A percentile compares a stretch with the other conserved stretches of the same genome.
These are phyloP conservation scores for Sindora glabra DNA, from an alignment of 306 rosid genomes.

Conservation along the genomic window DNA sequence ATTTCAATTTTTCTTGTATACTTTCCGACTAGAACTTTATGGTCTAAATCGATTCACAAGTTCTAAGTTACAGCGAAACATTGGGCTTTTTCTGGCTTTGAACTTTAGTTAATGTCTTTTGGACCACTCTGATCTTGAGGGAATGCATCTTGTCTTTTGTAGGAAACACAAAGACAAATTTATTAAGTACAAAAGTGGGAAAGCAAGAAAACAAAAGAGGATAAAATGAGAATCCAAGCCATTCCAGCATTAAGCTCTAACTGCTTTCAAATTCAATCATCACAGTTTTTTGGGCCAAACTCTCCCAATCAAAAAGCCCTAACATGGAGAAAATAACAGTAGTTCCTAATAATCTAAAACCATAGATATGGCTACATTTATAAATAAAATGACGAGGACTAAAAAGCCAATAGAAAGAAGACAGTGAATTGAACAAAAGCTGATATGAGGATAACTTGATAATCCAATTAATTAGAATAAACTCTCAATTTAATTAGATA, in stretches of 20 bases:
- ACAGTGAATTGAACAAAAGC: too few species aligned
- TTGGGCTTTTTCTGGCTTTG: conserved; percentile 33
- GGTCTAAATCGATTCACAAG: conserved; percentile 25
- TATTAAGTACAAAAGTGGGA: conserved; percentile 20
- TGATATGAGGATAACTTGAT: too few species aligned
- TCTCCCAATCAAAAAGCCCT: neutral
- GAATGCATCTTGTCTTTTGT: conserved; percentile 6
- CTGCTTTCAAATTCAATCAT: conserved; percentile 11
- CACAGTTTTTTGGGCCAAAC: neutral
- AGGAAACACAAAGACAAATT: conserved; percentile 15
- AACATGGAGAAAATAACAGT: neutral
- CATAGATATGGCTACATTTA: too few species aligned
- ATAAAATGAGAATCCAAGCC: neutral
- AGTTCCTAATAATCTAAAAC: too few species aligned
- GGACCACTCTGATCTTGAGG: conserved; percentile 22
- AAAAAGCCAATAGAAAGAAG: too few species aligned
- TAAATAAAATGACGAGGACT: too few species aligned
- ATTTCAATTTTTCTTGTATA: conserved; percentile 23
- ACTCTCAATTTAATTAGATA: too few species aligned
- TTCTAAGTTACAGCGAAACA: conserved; percentile 17
- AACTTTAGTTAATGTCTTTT: neutral
- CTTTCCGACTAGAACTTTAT: conserved; percentile 29
- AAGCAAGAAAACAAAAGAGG: neutral
- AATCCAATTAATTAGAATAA: too few species aligned
- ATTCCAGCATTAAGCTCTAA: conserved; percentile 10